Base-by-base conservation (phyloP, 768 basidiomycete genomes). In the Cyathus striatus region DNA sequence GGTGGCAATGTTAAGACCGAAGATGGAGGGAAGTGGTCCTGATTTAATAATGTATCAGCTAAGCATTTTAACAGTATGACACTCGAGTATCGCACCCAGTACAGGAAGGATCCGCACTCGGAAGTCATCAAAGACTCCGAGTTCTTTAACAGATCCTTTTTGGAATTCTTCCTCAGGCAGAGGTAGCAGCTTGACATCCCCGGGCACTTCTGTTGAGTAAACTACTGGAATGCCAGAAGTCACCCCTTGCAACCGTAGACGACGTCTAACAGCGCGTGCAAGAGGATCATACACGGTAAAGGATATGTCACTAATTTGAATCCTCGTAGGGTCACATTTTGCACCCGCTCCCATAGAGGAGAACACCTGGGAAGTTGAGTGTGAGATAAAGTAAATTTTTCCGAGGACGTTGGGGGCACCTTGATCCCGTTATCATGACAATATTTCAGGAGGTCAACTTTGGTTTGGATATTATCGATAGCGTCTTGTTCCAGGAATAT, bases 311-410 rank as follows among this genome's bases (percentile, higher is more conserved):
- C 84, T 86, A 44, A 98, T 96, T 62, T 98, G 94, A 20, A 99
- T 79, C 30, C 92, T 80, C 1, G 93, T 95, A 0, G 96, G 94
- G 61, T 99, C 96, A 53, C 77, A 78, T 65, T 98, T 99, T 12
- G 93, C 87, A 10, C 93, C 84, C 3, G 94, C 90, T 22, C 96
- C 96, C 92, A 99, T 96, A 20, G 92, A 92, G 0, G 94, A 91
- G 63, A 98, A 96, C 14, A 94, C 86, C 86, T 88, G 49, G 53
- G 81, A 10, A 17, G 23, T 12, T 14, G 30, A 44, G n/a, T 33
- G 23, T 46, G 38, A 43, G 10, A 44, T 12, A 6, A 13, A 25
- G n/a, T n/a, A n/a, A n/a, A n/a, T n/a, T n/a, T n/a, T n/a, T n/a
- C n/a, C n/a, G n/a, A n/a, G n/a, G n/a, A n/a, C n/a, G n/a, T n/a